These are phyloP conservation scores for Coemansia sp. DNA, from an alignment of 192 early-diverging fungal species.

Conservation along the genomic window DNA sequence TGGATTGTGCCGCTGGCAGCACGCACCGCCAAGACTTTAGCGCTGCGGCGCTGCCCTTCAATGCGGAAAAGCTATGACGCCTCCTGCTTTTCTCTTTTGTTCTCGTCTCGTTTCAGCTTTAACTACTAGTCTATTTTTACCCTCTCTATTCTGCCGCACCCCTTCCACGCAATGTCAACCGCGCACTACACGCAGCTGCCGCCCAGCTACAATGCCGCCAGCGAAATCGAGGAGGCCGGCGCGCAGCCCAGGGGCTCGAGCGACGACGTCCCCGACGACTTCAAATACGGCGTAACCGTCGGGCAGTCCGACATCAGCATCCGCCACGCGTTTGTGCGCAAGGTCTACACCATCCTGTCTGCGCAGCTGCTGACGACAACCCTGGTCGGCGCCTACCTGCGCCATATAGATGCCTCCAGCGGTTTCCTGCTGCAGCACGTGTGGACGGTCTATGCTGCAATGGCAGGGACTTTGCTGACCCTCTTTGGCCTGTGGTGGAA, in stretches of 20 bases:
- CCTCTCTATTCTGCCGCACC: no score
- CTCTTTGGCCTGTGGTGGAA: slow-evolving; percentile 58
- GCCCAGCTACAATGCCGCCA: slow-evolving; percentile 23
- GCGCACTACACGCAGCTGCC: slow-evolving; percentile 45
- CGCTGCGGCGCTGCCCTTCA: no score
- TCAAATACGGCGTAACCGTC: slow-evolving; percentile 51
- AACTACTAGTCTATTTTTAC: not conserved
- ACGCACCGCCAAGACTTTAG: no score
- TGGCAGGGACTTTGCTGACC: slow-evolving; percentile 49
- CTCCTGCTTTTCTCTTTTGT: not conserved
- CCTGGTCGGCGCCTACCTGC: slow-evolving; percentile 54
- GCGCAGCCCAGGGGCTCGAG: not conserved
- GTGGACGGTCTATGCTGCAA: slow-evolving; percentile 58
- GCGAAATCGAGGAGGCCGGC: not conserved
- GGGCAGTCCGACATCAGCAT: slow-evolving; percentile 47
- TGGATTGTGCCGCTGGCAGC: no score
- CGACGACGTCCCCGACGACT: slow-evolving; percentile 54
- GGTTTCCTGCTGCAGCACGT: slow-evolving; percentile 55
- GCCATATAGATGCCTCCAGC: slow-evolving; percentile 52
- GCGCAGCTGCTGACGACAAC: slow-evolving; percentile 60
- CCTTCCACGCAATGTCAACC: slow-evolving; percentile 29
- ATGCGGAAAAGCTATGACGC: no score
- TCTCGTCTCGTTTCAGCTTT: not conserved
- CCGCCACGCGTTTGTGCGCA: slow-evolving; percentile 63
- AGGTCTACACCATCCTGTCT: slow-evolving; percentile 68